phyloP scores from a whole-genome alignment of 202 grass and related monocot genomes.

The Carex sylvatica region DNA sequence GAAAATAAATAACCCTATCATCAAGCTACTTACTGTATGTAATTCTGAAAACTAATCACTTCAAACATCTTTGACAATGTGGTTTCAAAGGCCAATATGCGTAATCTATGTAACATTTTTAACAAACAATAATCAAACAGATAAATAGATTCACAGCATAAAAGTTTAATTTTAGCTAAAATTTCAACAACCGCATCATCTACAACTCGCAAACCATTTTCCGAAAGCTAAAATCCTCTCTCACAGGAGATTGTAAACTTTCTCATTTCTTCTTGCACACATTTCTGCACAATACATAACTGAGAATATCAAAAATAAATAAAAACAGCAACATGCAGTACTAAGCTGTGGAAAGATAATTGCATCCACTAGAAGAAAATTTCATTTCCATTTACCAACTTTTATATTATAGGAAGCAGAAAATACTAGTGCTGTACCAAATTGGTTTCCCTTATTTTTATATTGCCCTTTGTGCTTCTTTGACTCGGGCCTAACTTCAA shows the following conservation, averaged over 20 bases:
- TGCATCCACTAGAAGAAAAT: not conserved
- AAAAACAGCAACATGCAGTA: no score
- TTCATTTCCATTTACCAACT: not conserved
- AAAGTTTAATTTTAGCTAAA: not conserved
- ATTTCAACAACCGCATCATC: not conserved
- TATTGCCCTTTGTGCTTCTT: not conserved
- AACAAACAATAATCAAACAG: not conserved
- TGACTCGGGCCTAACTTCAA: not conserved
- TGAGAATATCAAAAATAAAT: not conserved
- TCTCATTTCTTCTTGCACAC: not conserved
- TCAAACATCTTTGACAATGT: not conserved
- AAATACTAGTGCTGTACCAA: not conserved
- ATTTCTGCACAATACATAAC: not conserved
- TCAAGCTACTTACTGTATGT: not conserved
- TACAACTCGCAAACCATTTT: not conserved
- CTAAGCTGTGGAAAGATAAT: not conserved
- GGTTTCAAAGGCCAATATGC: not conserved
- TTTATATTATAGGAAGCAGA: not conserved
- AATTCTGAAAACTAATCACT: not conserved
- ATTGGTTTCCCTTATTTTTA: not conserved
- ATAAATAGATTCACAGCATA: not conserved
- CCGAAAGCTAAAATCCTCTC: not conserved
- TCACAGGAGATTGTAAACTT: not conserved
- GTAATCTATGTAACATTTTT: not conserved
- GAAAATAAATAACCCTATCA: not conserved